A percentile compares a stretch with the other conserved stretches of the same genome.
phyloP scores from a whole-genome alignment of 768 basidiomycete species.

The Lyophyllum shimeji region DNA sequence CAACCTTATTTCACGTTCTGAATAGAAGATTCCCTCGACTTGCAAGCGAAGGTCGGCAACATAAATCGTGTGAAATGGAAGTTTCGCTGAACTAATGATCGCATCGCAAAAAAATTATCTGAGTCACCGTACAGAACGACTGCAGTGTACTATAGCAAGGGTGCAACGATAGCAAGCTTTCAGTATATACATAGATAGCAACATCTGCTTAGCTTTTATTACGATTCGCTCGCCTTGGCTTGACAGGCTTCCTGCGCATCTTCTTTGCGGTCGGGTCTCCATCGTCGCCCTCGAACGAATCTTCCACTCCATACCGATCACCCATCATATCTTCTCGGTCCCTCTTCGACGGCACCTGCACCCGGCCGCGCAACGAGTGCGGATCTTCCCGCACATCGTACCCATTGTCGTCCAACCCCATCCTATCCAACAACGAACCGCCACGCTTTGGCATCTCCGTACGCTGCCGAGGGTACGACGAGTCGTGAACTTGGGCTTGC shows the following conservation, averaged over 20 bases:
- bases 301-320: slow-evolving; percentile 13
- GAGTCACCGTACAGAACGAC: neutral
- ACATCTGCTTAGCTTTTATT: slow-evolving; percentile 2
- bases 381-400: slow-evolving; percentile 7
- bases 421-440: slow-evolving; percentile 34
- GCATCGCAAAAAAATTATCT: neutral
- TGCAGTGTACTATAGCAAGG: neutral
- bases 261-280: slow-evolving; percentile 27
- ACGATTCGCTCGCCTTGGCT: slow-evolving; percentile 20
- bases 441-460: slow-evolving; percentile 18
- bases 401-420: slow-evolving; percentile 25
- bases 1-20: too few relatives aligned
- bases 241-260: slow-evolving; percentile 26
- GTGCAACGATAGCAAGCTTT: neutral
- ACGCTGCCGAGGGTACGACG: slow-evolving; percentile 5
- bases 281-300: slow-evolving; percentile 27
- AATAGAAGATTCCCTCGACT: too few relatives aligned
- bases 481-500: slow-evolving; percentile 5
- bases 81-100: neutral
- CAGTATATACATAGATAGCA: slow-evolving; percentile 1
- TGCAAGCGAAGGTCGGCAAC: neutral
- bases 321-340: slow-evolving; percentile 33
- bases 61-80: neutral
- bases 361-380: slow-evolving; percentile 33
- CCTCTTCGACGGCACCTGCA: slow-evolving; percentile 39